These are phyloP conservation scores for Claviceps sorghi DNA, from an alignment of 2,329 filamentous ascomycete species.

Conservation along the genomic window DNA sequence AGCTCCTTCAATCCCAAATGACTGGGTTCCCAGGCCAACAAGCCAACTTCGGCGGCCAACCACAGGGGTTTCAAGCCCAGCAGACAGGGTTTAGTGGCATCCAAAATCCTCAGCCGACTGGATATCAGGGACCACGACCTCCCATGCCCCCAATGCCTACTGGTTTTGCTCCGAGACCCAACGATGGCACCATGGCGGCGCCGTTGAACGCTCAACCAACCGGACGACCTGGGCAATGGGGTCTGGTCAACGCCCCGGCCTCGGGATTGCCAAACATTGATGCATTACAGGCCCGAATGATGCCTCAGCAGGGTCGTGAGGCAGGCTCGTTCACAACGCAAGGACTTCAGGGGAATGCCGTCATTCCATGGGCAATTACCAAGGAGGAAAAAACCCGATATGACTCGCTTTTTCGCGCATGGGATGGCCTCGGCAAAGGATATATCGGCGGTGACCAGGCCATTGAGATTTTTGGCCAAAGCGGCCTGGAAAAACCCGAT, in stretches of 20 bases:
- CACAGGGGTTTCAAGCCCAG: conserved; percentile 48
- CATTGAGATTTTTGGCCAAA: conserved; percentile 94
- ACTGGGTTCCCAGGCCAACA: conserved; percentile 50
- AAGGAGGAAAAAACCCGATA: conserved; percentile 98
- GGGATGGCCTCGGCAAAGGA: conserved; percentile 89
- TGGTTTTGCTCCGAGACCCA: conserved; percentile 34
- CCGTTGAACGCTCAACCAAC: conserved; percentile 87
- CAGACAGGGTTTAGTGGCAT: conserved; percentile 56
- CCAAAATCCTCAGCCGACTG: conserved; percentile 56
- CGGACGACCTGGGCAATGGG: conserved; percentile 87
- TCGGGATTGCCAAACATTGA: conserved; percentile 88
- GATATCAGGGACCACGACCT: conserved; percentile 73
- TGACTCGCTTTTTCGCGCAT: conserved; percentile 84
- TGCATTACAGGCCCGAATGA: conserved; percentile 81
- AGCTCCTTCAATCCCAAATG: conserved; percentile 50
- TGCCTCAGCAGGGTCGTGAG: conserved; percentile 91
- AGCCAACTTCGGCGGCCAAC: conserved; percentile 42
- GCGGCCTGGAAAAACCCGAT: conserved; percentile 79
- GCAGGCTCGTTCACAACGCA: conserved; percentile 67
- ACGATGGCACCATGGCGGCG: conserved; percentile 45
- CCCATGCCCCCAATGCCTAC: conserved; percentile 69
- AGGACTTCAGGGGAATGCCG: conserved; percentile 82
- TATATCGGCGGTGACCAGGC: conserved; percentile 85
- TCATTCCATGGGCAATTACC: conserved; percentile 95
- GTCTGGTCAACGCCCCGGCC: conserved; percentile 87